phyloP scores from a whole-genome alignment of 2,329 filamentous ascomycete genomes.

The Coniochaeta sp. region DNA sequence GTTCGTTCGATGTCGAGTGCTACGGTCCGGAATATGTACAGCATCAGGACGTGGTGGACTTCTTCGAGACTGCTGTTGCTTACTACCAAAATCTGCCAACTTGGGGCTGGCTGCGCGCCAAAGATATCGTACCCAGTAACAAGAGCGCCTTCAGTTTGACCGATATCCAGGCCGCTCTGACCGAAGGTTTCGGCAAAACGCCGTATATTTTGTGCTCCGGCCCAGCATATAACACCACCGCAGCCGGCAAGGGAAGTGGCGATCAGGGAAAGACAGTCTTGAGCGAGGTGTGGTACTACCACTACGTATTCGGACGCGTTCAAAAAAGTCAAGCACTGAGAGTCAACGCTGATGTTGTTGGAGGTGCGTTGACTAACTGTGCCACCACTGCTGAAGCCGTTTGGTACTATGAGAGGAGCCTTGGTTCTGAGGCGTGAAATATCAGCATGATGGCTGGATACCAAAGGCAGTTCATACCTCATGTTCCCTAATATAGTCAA shows the following conservation, averaged over 20 bases:
- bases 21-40: constrained; percentile 50
- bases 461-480: too few species aligned
- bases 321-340: constrained; percentile 42
- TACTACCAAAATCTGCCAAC: constrained; percentile 54
- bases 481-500: too few species aligned
- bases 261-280: constrained; percentile 52
- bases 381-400: constrained; percentile 45
- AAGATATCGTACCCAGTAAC: constrained; percentile 51
- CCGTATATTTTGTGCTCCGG: constrained; percentile 58
- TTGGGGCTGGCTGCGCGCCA: constrained; percentile 48
- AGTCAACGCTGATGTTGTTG: constrained; percentile 34
- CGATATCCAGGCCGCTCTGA: constrained; percentile 43
- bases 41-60: constrained; percentile 55
- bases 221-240: constrained; percentile 52
- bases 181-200: constrained; percentile 39
- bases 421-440: constrained; percentile 23
- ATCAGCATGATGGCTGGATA: too few species aligned
- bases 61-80: constrained; percentile 50
- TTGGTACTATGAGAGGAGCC: constrained; percentile 44
- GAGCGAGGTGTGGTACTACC: constrained; percentile 60
- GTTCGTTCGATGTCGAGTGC: constrained; percentile 57
- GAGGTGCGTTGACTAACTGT: constrained; percentile 43
- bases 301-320: constrained; percentile 49
- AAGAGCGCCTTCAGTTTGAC: constrained; percentile 45
- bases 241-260: constrained; percentile 40